A percentile compares a stretch with the other conserved stretches of the same genome.
Evolutionary conservation across 805 yeast species (phyloP).

Genomic region (Starmera pachycereana): DNA sequence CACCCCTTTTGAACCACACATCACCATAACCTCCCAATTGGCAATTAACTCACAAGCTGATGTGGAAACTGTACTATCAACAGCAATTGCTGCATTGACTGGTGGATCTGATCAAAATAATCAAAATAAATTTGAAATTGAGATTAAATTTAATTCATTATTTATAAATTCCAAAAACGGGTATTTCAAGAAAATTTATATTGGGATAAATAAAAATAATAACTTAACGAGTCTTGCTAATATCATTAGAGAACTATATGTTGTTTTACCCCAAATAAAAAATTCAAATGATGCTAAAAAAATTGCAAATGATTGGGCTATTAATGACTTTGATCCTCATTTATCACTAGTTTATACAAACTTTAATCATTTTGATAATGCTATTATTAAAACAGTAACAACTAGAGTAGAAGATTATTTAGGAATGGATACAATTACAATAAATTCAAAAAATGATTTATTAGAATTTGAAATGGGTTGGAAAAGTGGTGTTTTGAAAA

Average conservation of each 20-base stretch:
- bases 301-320: conserved; percentile 48
- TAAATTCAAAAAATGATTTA: conserved; percentile 11
- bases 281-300: conserved; percentile 23
- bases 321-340: conserved; percentile 56
- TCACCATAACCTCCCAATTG: conserved; percentile 62
- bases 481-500: conserved; percentile 51
- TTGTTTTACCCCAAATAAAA: conserved; percentile 28
- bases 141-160: conserved; percentile 8
- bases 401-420: conserved; percentile 58
- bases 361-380: conserved; percentile 55
- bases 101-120: neutral
- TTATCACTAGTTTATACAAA: conserved; percentile 61
- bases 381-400: conserved; percentile 50
- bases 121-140: conserved; percentile 1
- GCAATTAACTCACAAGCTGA: conserved; percentile 40
- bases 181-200: conserved; percentile 16
- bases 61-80: conserved; percentile 45
- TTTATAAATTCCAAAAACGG: conserved; percentile 8
- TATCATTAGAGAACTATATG: conserved; percentile 48
- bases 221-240: conserved; percentile 25
- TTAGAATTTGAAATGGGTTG: conserved; percentile 34
- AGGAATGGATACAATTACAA: conserved; percentile 20
- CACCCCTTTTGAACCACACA: conserved; percentile 63
- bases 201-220: conserved; percentile 11
- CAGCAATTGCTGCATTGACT: conserved; percentile 45